Evolutionary conservation across 2,329 filamentous ascomycete genomes (phyloP), one percentile per base, ranked within the genome.

Genomic region (Cyclaneusma minus): DNA sequence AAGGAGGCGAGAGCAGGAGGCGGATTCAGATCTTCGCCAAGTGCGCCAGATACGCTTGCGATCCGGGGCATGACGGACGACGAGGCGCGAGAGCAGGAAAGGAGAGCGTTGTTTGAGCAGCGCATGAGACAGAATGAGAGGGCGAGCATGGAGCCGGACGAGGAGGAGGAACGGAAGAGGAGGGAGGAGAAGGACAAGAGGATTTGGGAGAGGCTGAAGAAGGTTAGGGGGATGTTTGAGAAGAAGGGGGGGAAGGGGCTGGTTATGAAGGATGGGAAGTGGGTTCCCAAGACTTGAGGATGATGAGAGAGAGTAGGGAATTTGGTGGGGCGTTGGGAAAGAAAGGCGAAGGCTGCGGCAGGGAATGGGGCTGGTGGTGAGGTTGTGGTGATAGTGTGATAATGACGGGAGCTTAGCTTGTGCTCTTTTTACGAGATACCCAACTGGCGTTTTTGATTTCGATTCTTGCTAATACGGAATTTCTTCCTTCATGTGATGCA

Each of bases 171-270:
- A n/a, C n/a, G n/a, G n/a, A n/a, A n/a, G n/a, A n/a, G n/a, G n/a
- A n/a, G n/a, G 11, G 33, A 29, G 5, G 32, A 35, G 13, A 37
- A 46, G 10, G 52, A 54, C 14, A 45, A 49, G 16, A 56, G 50
- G 27, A 51, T 51, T 4, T 57, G 54, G 20, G 66, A 64, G 21
- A 60, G 58, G 10, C 76, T 76, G 44, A 76, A 82, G 33, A 77
- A 77, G 47, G 72, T 78, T 49, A 61, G 76, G 35, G 81, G 75
- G 75, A 66, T 72, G n/a, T 63, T 72, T 37, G 51, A 83, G 35
- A 64, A 72, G 40, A 64, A 68, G 31, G 73, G 83, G 31, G 78
- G 78, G 58, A 79, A 73, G 42, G 50, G 79, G 24, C 71, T 83
- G 41, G 71, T 77, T 34, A 60, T 67, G 5, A 81, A 78, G 47